phyloP scores from a whole-genome alignment of 306 rosid genomes.

The Castanea mollissima region DNA sequence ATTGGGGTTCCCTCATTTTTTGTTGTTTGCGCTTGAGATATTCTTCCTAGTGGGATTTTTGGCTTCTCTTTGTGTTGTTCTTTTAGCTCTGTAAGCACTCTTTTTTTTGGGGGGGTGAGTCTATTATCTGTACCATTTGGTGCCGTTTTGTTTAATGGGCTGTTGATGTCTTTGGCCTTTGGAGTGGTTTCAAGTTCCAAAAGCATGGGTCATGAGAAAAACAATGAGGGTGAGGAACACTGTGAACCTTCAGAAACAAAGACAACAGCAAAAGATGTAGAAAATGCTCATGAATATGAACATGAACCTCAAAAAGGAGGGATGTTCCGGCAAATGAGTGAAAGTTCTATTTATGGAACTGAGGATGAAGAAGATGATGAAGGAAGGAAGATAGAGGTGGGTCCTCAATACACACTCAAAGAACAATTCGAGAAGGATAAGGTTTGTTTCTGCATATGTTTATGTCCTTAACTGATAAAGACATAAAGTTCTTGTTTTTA shows the following conservation, averaged over 20 bases:
- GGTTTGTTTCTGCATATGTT: constrained; percentile 36
- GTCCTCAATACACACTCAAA: constrained; percentile 84
- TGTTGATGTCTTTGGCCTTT: constrained; percentile 53
- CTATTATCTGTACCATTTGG: constrained; percentile 22
- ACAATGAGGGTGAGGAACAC: constrained; percentile 23
- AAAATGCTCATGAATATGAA: constrained; percentile 20
- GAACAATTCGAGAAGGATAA: constrained; percentile 89
- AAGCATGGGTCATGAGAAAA: constrained; percentile 74
- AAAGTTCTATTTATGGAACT: constrained; percentile 54
- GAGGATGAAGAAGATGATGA: constrained; percentile 91
- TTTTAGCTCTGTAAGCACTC: neutral
- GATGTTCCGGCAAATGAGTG: constrained; percentile 48
- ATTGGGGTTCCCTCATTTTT: constrained; percentile 31
- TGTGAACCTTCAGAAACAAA: constrained; percentile 25
- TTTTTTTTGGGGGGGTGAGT: constrained; percentile 19
- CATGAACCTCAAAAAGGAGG: constrained; percentile 34
- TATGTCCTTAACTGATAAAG: neutral
- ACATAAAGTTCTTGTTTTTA: neutral
- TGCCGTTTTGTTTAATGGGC: constrained; percentile 29
- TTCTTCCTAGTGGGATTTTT: constrained; percentile 49
- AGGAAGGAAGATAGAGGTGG: constrained; percentile 73
- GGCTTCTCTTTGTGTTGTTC: constrained; percentile 16
- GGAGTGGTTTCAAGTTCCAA: constrained; percentile 43
- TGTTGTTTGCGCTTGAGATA: constrained; percentile 34
- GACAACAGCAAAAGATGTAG: constrained; percentile 20